These are phyloP conservation scores for Rhizopus delemar DNA, from an alignment of 371 early-diverging fungal species.

Conservation along the genomic window DNA sequence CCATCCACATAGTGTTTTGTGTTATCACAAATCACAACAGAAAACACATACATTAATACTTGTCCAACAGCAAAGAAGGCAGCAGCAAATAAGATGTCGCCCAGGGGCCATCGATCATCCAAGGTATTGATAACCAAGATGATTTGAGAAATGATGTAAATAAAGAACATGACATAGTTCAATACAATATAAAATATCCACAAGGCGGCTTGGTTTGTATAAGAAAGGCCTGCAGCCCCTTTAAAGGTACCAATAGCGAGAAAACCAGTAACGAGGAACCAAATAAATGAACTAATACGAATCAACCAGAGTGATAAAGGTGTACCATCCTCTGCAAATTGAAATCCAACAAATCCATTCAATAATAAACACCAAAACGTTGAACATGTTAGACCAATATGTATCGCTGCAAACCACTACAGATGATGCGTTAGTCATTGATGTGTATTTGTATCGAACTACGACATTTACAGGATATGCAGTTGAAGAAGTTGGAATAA, in stretches of 20 bases:
- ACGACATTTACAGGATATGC: constrained; percentile 69
- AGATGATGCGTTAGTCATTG: not conserved
- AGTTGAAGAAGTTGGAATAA: constrained; percentile 72
- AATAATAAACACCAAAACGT: constrained; percentile 86
- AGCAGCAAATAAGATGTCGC: constrained; percentile 70
- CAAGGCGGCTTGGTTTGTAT: constrained; percentile 59
- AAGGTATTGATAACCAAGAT: constrained; percentile 83
- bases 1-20: constrained; percentile 87
- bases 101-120: constrained; percentile 85
- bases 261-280: constrained; percentile 66
- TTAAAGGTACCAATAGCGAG: constrained; percentile 74
- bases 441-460: not conserved
- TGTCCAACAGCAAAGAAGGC: constrained; percentile 74
- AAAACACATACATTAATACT: constrained; percentile 64
- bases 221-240: constrained; percentile 52
- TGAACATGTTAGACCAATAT: constrained; percentile 78
- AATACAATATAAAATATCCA: constrained; percentile 76
- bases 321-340: constrained; percentile 95
- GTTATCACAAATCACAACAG: constrained; percentile 65
- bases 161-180: constrained; percentile 61
- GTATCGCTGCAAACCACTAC: constrained; percentile 83
- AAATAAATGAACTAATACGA: constrained; percentile 63
- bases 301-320: constrained; percentile 80
- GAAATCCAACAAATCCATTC: constrained; percentile 94
- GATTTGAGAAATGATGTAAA: constrained; percentile 78